Conservation (phyloP, 805 yeast genomes). For the Schwanniomyces polymorphus region DNA sequence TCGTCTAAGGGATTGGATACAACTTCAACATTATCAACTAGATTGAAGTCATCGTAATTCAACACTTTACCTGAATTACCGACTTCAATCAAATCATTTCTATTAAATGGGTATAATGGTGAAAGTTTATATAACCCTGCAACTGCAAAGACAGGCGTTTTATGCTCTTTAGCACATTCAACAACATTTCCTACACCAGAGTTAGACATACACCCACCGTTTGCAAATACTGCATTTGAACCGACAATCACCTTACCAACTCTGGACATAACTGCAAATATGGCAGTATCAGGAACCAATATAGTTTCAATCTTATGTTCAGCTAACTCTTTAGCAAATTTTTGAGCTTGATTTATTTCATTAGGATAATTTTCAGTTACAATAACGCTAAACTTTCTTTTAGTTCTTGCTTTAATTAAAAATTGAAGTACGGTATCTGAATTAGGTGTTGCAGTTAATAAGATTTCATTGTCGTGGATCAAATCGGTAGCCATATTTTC, state of each 20-base stretch:
- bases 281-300: constrained; percentile 89
- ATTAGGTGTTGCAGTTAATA: constrained; percentile 92
- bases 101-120: constrained; percentile 88
- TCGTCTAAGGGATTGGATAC: constrained; percentile 83
- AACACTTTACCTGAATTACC: constrained; percentile 92
- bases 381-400: constrained; percentile 87
- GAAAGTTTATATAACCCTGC: constrained; percentile 92
- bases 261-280: constrained; percentile 93
- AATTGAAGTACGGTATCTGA: constrained; percentile 88
- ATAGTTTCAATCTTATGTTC: constrained; percentile 87
- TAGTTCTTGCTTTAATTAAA: constrained; percentile 78
- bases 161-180: constrained; percentile 92
- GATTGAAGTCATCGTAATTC: constrained; percentile 66
- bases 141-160: constrained; percentile 94
- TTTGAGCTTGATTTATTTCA: constrained; percentile 72
- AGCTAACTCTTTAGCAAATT: constrained; percentile 75
- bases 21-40: constrained; percentile 74
- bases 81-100: constrained; percentile 80
- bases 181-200: constrained; percentile 93
- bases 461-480: constrained; percentile 86
- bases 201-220: constrained; percentile 89
- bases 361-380: constrained; percentile 94
- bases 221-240: constrained; percentile 88
- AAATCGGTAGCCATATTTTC: constrained; percentile 89
- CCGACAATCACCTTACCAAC: constrained; percentile 96